Percentiles rank a stretch among this genome's conserved stretches.
phyloP scores from a whole-genome alignment of 441 rosid genomes.

The Eruca vesicaria region DNA sequence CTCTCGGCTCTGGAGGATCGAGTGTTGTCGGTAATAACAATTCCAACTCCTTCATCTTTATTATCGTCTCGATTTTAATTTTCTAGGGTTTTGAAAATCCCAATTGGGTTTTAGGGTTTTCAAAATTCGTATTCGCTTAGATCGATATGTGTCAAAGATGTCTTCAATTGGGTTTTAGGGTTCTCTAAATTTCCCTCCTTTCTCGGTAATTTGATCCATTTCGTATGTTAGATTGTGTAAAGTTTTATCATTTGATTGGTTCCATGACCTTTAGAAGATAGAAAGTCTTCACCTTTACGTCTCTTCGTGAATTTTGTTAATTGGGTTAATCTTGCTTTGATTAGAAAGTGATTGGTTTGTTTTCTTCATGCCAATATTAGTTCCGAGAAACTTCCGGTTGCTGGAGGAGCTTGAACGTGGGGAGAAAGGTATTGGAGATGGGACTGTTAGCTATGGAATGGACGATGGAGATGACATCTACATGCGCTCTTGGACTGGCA shows the following conservation, averaged over 20 bases:
- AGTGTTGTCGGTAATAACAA: slow-evolving; percentile 84
- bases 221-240: background rate
- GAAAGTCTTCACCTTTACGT: background rate
- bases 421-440: slow-evolving; percentile 98
- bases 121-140: background rate
- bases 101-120: slow-evolving; percentile 7
- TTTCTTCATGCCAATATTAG: slow-evolving; percentile 38
- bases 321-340: background rate
- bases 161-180: background rate
- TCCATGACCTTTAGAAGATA: background rate
- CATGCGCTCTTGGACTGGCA: slow-evolving; percentile 99
- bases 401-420: slow-evolving; percentile 99
- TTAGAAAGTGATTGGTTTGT: background rate
- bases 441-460: slow-evolving; percentile 98
- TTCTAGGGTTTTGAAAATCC: slow-evolving; percentile 15
- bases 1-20: slow-evolving; percentile 99
- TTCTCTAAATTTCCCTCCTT: background rate
- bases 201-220: background rate
- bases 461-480: slow-evolving; percentile 98
- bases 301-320: background rate
- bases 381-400: slow-evolving; percentile 92
- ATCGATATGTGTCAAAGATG: background rate
- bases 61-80: background rate
- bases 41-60: slow-evolving; percentile 14
- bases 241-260: background rate